Base-by-base conservation (phyloP, 2,329 filamentous ascomycete genomes). In the Calonectria pauciramosa region DNA sequence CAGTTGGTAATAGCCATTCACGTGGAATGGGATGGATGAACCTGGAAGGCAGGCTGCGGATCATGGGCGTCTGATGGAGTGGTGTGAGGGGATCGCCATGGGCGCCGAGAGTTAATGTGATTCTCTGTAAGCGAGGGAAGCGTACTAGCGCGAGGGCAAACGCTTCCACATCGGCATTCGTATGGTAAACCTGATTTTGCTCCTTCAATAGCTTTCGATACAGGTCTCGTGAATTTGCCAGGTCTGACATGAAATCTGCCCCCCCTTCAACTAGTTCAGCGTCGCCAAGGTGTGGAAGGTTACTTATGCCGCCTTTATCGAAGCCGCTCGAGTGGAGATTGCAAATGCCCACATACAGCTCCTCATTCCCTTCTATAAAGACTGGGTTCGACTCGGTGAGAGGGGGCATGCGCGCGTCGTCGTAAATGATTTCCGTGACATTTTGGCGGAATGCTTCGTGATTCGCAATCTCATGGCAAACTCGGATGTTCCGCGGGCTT, bases 381-480 rank as follows among this genome's bases (percentile, higher is more conserved):
- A 30, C 16, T n/a, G 18, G 28, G 20, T 34, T 18, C 9, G 10
- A 30, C 20, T 38, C 28, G 20, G 10, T 18, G 9, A 9, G 5
- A 10, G 26, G 47, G 20, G 18, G 7, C 16, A 52, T 44, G 44
- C 71, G 72, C 11, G 77, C 81, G 67, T 85, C 84, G 44, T 86
- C 83, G 83, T 83, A 87, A 38, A 88, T 80, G 13, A 87, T 82
- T 70, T 87, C 86, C 6, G 70, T 77, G n/a, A 88, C 79, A 4
- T 76, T 60, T 2, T 76, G 66, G 18, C 82, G 81, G 71, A 85
- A 85, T 1, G 63, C 74, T 11, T 83, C 81, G 74, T 87, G 83
- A 14, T 83, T 73, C 14, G 86, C 83, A 65, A 88, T 80, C 16
- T 80, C 81, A 7, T 82, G 81, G 41, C 86, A 82, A n/a, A 86